These are phyloP conservation scores for Ichthyophthirius multifiliis DNA, from an alignment of 169 alveolate genomes.

Conservation along the genomic window DNA sequence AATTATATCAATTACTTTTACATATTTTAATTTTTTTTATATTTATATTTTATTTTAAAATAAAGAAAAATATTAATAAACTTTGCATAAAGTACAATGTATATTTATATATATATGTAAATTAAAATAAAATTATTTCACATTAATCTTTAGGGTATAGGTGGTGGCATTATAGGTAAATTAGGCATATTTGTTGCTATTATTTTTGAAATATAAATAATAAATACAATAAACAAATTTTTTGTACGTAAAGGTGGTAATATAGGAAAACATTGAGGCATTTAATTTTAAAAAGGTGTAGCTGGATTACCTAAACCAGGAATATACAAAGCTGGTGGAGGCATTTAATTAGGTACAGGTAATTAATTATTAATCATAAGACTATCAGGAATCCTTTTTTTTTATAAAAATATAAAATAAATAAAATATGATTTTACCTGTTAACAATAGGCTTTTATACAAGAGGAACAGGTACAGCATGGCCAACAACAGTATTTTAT, in stretches of 20 bases:
- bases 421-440: neutral
- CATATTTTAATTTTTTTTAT: too few species aligned
- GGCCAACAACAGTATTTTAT: neutral
- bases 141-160: too few species aligned
- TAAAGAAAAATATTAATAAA: too few species aligned
- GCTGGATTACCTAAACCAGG: too few species aligned
- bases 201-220: neutral
- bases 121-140: too few species aligned
- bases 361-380: neutral
- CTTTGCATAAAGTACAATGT: too few species aligned
- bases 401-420: neutral
- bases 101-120: too few species aligned
- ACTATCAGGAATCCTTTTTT: neutral
- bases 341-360: conserved; percentile 2
- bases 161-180: neutral
- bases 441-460: neutral
- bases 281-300: too few species aligned
- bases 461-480: conserved; percentile 6
- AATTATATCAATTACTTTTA: too few species aligned
- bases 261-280: neutral
- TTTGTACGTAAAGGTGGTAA: neutral
- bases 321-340: conserved; percentile 26
- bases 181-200: conserved; percentile 2
- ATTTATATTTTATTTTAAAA: too few species aligned
- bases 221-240: neutral